Conservation (phyloP, 495 filamentous ascomycete genomes). For the Penicillium psychrofluorescens region DNA sequence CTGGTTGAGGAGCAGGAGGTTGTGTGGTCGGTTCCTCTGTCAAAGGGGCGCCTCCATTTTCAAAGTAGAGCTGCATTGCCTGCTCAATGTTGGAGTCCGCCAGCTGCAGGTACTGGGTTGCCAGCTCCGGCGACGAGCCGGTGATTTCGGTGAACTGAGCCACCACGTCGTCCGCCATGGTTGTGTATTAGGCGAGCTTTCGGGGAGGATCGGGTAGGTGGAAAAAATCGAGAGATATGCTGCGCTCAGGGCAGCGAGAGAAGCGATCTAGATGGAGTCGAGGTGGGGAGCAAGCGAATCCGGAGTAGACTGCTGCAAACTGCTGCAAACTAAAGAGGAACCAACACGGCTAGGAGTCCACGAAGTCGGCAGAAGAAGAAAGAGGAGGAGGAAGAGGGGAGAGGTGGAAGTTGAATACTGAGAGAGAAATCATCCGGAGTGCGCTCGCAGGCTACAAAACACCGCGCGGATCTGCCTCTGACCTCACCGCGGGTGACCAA, state of each 20-base stretch:
- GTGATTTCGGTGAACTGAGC: constrained; percentile 59
- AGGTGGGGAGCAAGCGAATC: constrained; percentile 10
- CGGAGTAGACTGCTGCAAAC: constrained; percentile 24
- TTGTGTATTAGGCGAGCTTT: constrained; percentile 2
- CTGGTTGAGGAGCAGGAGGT: constrained; percentile 9
- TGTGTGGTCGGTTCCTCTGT: constrained; percentile 22
- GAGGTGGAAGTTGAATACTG: not conserved
- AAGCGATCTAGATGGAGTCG: not conserved
- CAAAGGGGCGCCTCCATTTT: constrained; percentile 58
- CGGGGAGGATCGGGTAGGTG: not conserved
- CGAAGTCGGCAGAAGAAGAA: not conserved
- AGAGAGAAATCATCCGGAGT: not conserved
- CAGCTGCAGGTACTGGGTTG: constrained; percentile 72
- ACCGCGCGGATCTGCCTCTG: constrained; percentile 1
- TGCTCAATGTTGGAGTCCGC: constrained; percentile 75
- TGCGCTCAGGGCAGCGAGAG: no score
- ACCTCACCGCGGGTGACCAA: constrained; percentile 3
- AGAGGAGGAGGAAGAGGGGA: constrained; percentile 1
- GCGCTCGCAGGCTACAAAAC: not conserved
- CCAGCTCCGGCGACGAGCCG: constrained; percentile 50
- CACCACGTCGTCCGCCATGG: constrained; percentile 58
- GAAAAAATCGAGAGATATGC: not conserved
- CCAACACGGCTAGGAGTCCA: constrained; percentile 4
- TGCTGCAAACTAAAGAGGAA: constrained; percentile 24
- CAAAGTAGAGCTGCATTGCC: constrained; percentile 84